phyloP scores from a whole-genome alignment of 805 yeast species.

The Hermanozyma aechmeae region DNA sequence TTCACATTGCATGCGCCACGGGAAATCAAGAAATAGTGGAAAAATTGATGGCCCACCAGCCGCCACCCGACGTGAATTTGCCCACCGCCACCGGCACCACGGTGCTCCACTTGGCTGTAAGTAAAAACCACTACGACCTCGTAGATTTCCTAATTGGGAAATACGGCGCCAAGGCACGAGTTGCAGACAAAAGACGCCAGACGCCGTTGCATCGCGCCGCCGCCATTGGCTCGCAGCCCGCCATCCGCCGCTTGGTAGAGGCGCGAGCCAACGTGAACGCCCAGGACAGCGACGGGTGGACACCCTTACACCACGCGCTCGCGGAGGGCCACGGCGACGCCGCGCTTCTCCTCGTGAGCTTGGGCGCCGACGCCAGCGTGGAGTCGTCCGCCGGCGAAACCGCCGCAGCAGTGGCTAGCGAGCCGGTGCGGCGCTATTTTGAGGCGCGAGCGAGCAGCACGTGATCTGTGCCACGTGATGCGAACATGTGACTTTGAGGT shows the following conservation, averaged over 20 bases:
- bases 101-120: conserved; percentile 64
- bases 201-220: conserved; percentile 79
- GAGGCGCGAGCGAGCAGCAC: too few species aligned
- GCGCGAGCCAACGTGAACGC: conserved; percentile 57
- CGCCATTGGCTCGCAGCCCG: conserved; percentile 54
- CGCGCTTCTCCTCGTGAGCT: conserved; percentile 49
- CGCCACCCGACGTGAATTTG: conserved; percentile 51
- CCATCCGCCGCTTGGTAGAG: conserved; percentile 45
- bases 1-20: conserved; percentile 73
- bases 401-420: conserved; percentile 26
- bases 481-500: too few species aligned
- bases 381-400: conserved; percentile 43
- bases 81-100: conserved; percentile 57
- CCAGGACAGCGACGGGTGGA: conserved; percentile 69
- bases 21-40: conserved; percentile 52
- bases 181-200: conserved; percentile 58
- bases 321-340: conserved; percentile 85
- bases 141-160: conserved; percentile 43
- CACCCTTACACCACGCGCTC: conserved; percentile 80
- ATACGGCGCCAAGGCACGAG: conserved; percentile 51
- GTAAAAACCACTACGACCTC: conserved; percentile 52
- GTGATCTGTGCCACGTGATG: too few species aligned
- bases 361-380: conserved; percentile 55
- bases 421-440: too few species aligned
- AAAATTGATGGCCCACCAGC: conserved; percentile 39